A percentile compares a stretch with the other conserved stretches of the same genome.
Conservation (phyloP, 2,329 filamentous ascomycete species). For the Passalora sequoiae region DNA sequence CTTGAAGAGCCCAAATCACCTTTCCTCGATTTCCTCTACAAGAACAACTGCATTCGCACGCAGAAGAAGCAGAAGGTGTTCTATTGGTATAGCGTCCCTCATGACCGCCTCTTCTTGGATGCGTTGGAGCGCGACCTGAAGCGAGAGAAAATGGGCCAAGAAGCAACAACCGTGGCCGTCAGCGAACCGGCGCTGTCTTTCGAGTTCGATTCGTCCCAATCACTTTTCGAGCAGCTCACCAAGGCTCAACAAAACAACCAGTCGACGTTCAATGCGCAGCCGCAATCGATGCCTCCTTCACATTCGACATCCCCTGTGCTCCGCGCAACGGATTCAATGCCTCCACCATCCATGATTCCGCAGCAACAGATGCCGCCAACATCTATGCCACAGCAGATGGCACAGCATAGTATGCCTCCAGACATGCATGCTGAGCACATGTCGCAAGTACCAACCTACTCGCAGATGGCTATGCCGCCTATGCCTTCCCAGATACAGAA, state of each 20-base stretch:
- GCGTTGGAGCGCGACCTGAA: slow-evolving; percentile 95
- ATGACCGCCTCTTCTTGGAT: slow-evolving; percentile 95
- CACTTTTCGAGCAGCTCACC: slow-evolving; percentile 97
- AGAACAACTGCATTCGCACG: slow-evolving; percentile 99
- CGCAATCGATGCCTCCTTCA: slow-evolving; percentile 52
- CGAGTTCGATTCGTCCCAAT: slow-evolving; percentile 98
- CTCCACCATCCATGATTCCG: slow-evolving; percentile 77
- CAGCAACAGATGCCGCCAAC: slow-evolving; percentile 25
- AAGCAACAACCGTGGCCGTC: slow-evolving; percentile 92
- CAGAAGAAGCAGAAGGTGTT: slow-evolving; percentile 99
- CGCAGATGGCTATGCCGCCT: slow-evolving; percentile 65
- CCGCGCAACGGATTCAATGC: slow-evolving; percentile 89
- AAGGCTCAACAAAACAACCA: slow-evolving; percentile 99
- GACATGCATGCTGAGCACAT: slow-evolving; percentile 55
- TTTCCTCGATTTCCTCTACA: slow-evolving; percentile 98
- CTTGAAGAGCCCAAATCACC: slow-evolving; percentile 98
- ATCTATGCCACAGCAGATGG: slow-evolving; percentile 28
- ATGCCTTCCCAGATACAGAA: slow-evolving; percentile 72
- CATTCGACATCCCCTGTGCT: slow-evolving; percentile 85
- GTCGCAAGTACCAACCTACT: slow-evolving; percentile 65
- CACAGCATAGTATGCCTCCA: slow-evolving; percentile 35
- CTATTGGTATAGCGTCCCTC: slow-evolving; percentile 99
- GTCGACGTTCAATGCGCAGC: slow-evolving; percentile 65
- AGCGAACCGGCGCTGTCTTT: slow-evolving; percentile 96
- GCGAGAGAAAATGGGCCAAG: slow-evolving; percentile 98